Conservation (phyloP, 352 stramenopile species). For the Phytophthora pluvialis region DNA sequence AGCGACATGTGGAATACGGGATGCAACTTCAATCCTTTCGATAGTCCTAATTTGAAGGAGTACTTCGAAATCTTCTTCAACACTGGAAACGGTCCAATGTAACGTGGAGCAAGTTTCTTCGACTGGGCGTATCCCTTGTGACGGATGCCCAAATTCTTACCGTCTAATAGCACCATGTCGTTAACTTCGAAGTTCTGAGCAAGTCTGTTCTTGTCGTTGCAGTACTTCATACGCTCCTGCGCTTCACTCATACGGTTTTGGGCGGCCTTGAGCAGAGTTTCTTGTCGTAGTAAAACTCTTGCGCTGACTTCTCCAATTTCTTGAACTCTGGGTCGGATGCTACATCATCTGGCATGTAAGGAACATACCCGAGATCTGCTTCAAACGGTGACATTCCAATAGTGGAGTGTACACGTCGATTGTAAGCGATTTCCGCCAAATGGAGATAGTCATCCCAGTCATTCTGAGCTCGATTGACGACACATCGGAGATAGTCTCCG, state of each 20-base stretch:
- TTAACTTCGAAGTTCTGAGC: constrained; percentile 12
- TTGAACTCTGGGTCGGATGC: not conserved
- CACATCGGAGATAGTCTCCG: constrained; percentile 21
- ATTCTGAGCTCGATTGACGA: constrained; percentile 10
- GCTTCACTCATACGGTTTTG: constrained; percentile 17
- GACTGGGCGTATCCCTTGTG: constrained; percentile 7
- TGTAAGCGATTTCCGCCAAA: constrained; percentile 30
- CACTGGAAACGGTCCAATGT: constrained; percentile 7
- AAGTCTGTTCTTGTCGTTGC: constrained; percentile 22
- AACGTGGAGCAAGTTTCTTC: constrained; percentile 16
- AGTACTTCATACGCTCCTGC: constrained; percentile 10
- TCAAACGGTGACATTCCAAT: constrained; percentile 24
- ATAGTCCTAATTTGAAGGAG: constrained; percentile 5
- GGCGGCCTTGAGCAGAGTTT: not conserved
- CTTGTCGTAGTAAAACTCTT: constrained; percentile 1
- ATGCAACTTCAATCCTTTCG: constrained; percentile 4
- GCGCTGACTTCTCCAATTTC: not conserved
- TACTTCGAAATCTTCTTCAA: constrained; percentile 10
- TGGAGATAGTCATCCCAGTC: constrained; percentile 28
- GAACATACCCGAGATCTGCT: constrained; percentile 17
- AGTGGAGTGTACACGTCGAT: constrained; percentile 8
- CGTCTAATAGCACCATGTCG: constrained; percentile 15
- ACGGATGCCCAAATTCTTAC: constrained; percentile 21
- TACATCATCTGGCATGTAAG: constrained; percentile 3
- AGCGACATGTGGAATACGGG: constrained; percentile 4